Conservation (phyloP, 148 eudicot genomes). For the Hydrangea macrophylla region DNA sequence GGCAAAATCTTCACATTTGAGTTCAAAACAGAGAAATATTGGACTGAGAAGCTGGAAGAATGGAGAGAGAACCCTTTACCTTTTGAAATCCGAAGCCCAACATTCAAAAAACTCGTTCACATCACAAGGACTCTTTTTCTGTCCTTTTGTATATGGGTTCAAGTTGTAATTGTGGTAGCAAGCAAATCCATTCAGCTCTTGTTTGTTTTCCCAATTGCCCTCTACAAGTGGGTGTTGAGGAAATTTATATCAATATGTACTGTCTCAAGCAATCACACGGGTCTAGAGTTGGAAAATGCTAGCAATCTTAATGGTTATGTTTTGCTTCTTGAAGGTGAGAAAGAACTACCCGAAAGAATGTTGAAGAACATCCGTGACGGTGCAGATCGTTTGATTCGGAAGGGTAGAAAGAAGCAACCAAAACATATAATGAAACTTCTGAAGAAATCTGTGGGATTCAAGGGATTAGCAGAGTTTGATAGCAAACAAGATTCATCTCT, state of each 20-base stretch:
- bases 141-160: slow-evolving; percentile 3
- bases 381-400: background rate
- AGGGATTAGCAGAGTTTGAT: background rate
- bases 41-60: too few species aligned
- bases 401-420: slow-evolving; percentile 8
- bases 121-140: background rate
- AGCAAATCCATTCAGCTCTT: slow-evolving; percentile 8
- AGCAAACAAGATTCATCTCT: background rate
- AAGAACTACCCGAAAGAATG: background rate
- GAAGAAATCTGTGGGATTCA: background rate
- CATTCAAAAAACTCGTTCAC: background rate
- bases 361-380: background rate
- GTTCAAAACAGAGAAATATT: too few species aligned
- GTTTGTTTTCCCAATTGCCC: background rate
- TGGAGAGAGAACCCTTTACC: slow-evolving; percentile 15
- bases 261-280: too few species aligned
- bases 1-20: too few species aligned
- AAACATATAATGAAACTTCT: slow-evolving; percentile 13
- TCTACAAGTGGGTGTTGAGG: too few species aligned
- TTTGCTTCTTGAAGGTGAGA: background rate
- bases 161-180: background rate
- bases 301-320: background rate
- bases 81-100: background rate
- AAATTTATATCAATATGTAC: too few species aligned
- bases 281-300: background rate